Conservation (phyloP, 345 rosid genomes). For the Lepidium aucheri region DNA sequence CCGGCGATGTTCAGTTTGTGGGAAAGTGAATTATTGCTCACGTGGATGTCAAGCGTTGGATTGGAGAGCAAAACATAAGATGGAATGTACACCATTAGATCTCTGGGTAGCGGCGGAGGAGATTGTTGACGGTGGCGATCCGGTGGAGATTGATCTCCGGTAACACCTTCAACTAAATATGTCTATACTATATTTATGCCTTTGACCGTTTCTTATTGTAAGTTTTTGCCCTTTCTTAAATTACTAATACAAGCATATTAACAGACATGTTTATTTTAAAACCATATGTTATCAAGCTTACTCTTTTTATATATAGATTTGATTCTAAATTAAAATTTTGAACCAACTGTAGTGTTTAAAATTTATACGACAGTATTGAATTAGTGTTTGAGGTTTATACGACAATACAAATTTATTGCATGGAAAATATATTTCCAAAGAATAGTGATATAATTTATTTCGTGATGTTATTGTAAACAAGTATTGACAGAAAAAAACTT, state of each 20-base stretch:
- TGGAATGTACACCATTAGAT: slow-evolving; percentile 53
- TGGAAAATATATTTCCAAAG: neutral
- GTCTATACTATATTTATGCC: neutral
- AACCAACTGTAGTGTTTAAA: no score
- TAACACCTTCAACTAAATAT: neutral
- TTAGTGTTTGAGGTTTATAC: neutral
- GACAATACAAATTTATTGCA: neutral
- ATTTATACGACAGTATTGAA: no score
- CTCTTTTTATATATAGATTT: no score
- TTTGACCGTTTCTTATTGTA: neutral
- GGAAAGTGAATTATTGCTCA: slow-evolving; percentile 78
- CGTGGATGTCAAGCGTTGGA: slow-evolving; percentile 91
- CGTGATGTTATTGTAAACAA: neutral
- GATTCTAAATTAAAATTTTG: no score
- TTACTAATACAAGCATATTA: neutral
- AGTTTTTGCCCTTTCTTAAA: neutral
- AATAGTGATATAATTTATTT: neutral
- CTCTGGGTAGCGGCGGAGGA: slow-evolving; percentile 31
- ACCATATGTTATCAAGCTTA: neutral
- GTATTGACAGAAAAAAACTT: neutral
- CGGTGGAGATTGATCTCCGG: slow-evolving; percentile 6
- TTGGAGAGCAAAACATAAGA: slow-evolving; percentile 75
- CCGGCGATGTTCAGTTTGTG: slow-evolving; percentile 80
- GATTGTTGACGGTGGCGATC: slow-evolving; percentile 23
- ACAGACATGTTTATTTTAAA: neutral